Conservation (phyloP, 768 basidiomycete species). For the Dentipellis sp. region DNA sequence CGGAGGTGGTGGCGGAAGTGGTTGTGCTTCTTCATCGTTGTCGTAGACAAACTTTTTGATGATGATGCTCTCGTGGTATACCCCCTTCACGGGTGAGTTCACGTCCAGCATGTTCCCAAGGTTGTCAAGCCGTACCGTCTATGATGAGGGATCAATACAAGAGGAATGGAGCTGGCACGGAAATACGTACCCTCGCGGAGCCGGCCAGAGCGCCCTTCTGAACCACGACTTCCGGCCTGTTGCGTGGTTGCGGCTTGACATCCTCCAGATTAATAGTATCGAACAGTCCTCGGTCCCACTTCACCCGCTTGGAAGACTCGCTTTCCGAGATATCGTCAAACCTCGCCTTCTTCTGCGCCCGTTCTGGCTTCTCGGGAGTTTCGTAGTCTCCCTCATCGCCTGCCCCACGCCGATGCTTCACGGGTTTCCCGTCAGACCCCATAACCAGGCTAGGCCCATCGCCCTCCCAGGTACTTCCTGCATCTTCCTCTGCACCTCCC, state of each 20-base stretch:
- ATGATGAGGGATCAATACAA: constrained; percentile 2
- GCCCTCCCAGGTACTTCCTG: constrained; percentile 24
- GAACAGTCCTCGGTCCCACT: constrained; percentile 67
- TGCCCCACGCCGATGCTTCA: constrained; percentile 50
- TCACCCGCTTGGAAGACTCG: constrained; percentile 46
- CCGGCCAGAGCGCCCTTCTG: constrained; percentile 61
- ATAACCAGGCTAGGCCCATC: constrained; percentile 23
- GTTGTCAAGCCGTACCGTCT: constrained; percentile 58
- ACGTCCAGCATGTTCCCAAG: constrained; percentile 63
- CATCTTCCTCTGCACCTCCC: not conserved
- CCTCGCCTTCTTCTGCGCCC: constrained; percentile 29
- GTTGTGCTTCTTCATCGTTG: constrained; percentile 23
- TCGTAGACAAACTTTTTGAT: constrained; percentile 81
- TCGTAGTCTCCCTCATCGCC: constrained; percentile 79
- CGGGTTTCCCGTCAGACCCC: constrained; percentile 22
- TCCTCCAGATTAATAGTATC: constrained; percentile 57
- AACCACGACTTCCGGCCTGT: constrained; percentile 26
- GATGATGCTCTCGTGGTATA: constrained; percentile 54
- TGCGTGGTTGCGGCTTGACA: constrained; percentile 41
- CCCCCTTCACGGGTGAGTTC: constrained; percentile 43
- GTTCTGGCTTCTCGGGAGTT: constrained; percentile 44
- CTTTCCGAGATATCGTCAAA: constrained; percentile 18
- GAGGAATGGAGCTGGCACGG: not conserved
- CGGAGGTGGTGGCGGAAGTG: constrained; percentile 14
- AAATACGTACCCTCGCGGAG: constrained; percentile 48